phyloP scores from a whole-genome alignment of 352 stramenopile genomes.

The Blastocystis sp. region DNA sequence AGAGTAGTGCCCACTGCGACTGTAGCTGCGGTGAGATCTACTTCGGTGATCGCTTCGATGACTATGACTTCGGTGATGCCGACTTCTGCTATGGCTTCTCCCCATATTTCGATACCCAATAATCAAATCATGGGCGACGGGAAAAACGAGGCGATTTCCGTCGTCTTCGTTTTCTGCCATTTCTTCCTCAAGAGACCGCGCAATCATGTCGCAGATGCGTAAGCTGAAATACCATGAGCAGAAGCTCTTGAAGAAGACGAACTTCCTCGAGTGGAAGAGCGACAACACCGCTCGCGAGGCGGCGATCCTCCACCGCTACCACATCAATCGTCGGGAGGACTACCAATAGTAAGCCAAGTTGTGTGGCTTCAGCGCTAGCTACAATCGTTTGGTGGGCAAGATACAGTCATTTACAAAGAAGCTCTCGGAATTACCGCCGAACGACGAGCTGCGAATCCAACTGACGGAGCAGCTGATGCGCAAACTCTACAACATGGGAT shows the following conservation, averaged over 20 bases:
- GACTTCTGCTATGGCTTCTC: conserved; percentile 31
- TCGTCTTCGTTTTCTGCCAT: not conserved
- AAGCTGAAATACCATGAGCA: conserved; percentile 92
- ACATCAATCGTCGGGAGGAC: conserved; percentile 94
- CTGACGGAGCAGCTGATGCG: conserved; percentile 90
- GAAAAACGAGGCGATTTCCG: not conserved
- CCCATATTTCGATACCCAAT: not conserved
- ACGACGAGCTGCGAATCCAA: conserved; percentile 92
- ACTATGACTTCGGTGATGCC: conserved; percentile 54
- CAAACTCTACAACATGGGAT: conserved; percentile 94
- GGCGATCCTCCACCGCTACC: conserved; percentile 93
- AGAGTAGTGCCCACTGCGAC: conserved; percentile 38
- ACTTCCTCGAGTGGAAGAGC: conserved; percentile 95
- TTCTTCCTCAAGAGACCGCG: not conserved
- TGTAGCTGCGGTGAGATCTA: conserved; percentile 47
- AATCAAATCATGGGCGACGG: not conserved
- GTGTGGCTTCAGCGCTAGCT: conserved; percentile 73
- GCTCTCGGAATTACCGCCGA: conserved; percentile 87
- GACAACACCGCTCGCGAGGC: conserved; percentile 97
- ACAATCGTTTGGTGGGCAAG: conserved; percentile 92
- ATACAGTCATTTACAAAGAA: conserved; percentile 87
- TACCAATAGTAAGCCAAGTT: conserved; percentile 82
- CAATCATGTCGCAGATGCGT: conserved; percentile 76
- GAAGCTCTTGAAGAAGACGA: conserved; percentile 97
- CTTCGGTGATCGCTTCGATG: conserved; percentile 50